These are phyloP conservation scores for Candida khao-thaluensis DNA, from an alignment of 805 yeast species.

Conservation along the genomic window DNA sequence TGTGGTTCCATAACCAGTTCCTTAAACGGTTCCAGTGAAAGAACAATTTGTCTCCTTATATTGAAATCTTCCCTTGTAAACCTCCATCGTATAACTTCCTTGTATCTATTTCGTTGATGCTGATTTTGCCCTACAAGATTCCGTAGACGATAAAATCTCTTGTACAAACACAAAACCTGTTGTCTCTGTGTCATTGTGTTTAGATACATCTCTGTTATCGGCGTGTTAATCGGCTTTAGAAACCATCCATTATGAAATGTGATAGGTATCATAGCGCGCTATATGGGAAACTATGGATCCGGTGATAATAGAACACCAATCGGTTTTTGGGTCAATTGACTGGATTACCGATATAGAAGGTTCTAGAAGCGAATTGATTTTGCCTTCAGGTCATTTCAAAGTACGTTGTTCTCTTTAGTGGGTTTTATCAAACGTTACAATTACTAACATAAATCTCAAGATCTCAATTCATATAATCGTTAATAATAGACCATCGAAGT, in stretches of 20 bases:
- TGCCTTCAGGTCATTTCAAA: constrained; percentile 4
- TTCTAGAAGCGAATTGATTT: not conserved
- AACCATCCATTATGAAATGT: constrained; percentile 12
- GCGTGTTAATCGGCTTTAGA: not conserved
- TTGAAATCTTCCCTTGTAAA: constrained; percentile 22
- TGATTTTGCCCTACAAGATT: constrained; percentile 20
- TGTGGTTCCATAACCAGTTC: too few species aligned
- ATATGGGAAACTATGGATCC: constrained; percentile 6
- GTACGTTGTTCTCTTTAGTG: constrained; percentile 6
- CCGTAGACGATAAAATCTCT: constrained; percentile 32
- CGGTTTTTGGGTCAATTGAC: not conserved
- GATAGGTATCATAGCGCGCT: constrained; percentile 5
- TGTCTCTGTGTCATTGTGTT: constrained; percentile 1
- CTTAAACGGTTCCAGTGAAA: too few species aligned
- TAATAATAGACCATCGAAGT: not conserved
- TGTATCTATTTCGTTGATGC: constrained; percentile 16
- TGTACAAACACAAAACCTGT: constrained; percentile 25
- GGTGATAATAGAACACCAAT: constrained; percentile 3
- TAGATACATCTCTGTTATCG: not conserved
- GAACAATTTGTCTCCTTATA: too few species aligned
- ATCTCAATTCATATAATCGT: too few species aligned
- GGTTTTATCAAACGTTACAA: too few species aligned
- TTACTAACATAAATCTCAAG: not conserved
- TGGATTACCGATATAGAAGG: not conserved
- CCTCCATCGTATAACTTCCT: constrained; percentile 25